A percentile compares a stretch with the other conserved stretches of the same genome.
Conservation (phyloP, 2,329 filamentous ascomycete species). For the Erysiphe pisi region DNA sequence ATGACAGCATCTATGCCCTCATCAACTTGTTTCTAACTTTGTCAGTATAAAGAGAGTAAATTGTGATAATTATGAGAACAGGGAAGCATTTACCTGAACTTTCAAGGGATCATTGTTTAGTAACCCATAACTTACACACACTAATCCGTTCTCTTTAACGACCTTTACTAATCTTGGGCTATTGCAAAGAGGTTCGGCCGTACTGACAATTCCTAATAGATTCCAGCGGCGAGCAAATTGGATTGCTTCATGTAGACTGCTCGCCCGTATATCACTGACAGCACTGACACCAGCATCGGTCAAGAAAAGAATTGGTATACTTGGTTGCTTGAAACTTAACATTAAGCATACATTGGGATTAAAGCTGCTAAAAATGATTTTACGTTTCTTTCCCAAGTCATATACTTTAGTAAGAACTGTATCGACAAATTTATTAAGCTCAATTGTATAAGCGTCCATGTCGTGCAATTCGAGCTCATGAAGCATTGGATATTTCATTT, state of each 20-base stretch:
- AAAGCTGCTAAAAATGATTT: conserved; percentile 95
- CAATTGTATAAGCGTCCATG: conserved; percentile 92
- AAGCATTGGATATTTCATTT: conserved; percentile 99
- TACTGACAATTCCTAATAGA: conserved; percentile 75
- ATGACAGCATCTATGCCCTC: conserved; percentile 98
- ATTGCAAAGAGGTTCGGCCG: conserved; percentile 78
- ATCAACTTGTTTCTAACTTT: conserved; percentile 56
- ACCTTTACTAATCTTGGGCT: conserved; percentile 81
- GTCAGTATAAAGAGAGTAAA: neutral
- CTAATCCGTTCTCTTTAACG: conserved; percentile 85
- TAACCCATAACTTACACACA: conserved; percentile 89
- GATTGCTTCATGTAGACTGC: conserved; percentile 87
- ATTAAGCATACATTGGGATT: conserved; percentile 95
- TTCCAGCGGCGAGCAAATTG: conserved; percentile 95
- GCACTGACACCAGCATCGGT: conserved; percentile 73
- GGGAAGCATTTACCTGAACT: conserved; percentile 58
- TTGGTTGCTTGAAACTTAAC: conserved; percentile 92
- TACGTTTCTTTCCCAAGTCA: conserved; percentile 66
- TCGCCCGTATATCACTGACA: conserved; percentile 81
- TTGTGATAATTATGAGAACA: neutral
- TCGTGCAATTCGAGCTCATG: conserved; percentile 90
- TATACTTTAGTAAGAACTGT: conserved; percentile 86
- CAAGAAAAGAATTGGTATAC: conserved; percentile 88
- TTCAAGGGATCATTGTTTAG: conserved; percentile 79
- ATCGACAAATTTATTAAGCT: conserved; percentile 93